Conservation (phyloP, 306 rosid genomes). For the Abrus pulchellus region DNA sequence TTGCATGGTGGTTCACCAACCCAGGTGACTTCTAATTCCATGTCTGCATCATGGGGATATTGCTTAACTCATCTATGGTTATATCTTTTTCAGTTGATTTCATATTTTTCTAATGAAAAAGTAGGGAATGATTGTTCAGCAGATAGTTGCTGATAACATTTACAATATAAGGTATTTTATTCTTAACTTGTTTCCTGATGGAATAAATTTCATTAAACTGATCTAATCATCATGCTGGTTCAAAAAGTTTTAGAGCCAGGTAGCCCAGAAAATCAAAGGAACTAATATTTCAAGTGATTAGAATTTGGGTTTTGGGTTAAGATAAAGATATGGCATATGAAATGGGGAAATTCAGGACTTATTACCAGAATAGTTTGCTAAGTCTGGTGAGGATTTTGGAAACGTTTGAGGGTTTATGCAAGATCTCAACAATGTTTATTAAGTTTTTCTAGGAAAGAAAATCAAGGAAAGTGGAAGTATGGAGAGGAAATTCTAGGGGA, state of each 20-base stretch:
- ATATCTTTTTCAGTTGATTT: conserved; percentile 14
- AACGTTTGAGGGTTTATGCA: not conserved
- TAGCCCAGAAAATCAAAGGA: not conserved
- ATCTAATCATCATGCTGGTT: not conserved
- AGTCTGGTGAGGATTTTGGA: not conserved
- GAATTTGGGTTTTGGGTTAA: not conserved
- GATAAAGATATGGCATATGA: not conserved
- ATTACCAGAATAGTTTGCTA: not conserved
- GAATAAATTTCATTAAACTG: not conserved
- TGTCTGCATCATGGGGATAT: not conserved
- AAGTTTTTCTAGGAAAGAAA: not conserved
- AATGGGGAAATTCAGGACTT: conserved; percentile 6
- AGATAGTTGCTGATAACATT: not conserved
- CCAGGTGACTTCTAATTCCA: conserved; percentile 65
- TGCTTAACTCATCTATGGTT: not conserved
- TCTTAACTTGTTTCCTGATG: not conserved
- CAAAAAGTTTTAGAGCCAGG: not conserved
- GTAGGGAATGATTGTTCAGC: not conserved
- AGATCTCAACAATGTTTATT: not conserved
- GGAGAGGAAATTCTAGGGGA: not conserved
- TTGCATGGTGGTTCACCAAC: conserved; percentile 95
- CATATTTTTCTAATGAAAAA: not conserved
- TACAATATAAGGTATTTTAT: not conserved
- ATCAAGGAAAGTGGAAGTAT: not conserved
- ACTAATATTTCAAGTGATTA: not conserved